phyloP scores from a whole-genome alignment of 192 early-diverging fungal genomes.

The Backusella macrospora region DNA sequence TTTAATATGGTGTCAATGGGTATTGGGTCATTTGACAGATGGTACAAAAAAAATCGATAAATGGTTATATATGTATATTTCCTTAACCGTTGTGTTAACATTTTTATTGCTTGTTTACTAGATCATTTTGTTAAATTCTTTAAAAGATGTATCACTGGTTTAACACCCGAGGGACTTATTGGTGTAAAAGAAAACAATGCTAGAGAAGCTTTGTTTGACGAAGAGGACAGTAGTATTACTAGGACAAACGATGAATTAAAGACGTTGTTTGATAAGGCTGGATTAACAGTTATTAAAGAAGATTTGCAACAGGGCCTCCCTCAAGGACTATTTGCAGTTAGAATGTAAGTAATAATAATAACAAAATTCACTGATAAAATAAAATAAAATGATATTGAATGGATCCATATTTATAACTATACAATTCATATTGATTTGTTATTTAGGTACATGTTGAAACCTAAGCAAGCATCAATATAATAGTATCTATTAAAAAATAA shows the following conservation, averaged over 20 bases:
- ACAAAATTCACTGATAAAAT: neutral
- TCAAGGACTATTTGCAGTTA: conserved; percentile 65
- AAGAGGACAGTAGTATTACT: conserved; percentile 84
- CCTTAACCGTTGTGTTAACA: neutral
- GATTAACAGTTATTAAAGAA: conserved; percentile 63
- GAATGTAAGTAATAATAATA: conserved; percentile 59
- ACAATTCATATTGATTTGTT: neutral
- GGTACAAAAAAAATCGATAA: conserved; percentile 44
- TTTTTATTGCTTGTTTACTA: conserved; percentile 33
- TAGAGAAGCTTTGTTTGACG: conserved; percentile 70
- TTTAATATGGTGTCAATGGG: conserved; percentile 99
- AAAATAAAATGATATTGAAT: neutral
- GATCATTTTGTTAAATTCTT: conserved; percentile 88
- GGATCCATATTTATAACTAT: too few species aligned
- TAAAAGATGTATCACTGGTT: conserved; percentile 66
- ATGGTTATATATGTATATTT: neutral
- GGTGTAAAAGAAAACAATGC: conserved; percentile 93
- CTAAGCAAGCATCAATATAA: neutral
- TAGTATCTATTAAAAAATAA: neutral
- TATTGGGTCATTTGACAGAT: conserved; percentile 90
- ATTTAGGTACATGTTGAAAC: conserved; percentile 28
- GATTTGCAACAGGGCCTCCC: conserved; percentile 70
- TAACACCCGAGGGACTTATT: conserved; percentile 73
- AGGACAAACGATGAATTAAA: conserved; percentile 64
- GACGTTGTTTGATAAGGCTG: conserved; percentile 62